Conservation (phyloP, 1,284 basidiomycete species). For the Apiotrichum mycotoxinovorans region DNA sequence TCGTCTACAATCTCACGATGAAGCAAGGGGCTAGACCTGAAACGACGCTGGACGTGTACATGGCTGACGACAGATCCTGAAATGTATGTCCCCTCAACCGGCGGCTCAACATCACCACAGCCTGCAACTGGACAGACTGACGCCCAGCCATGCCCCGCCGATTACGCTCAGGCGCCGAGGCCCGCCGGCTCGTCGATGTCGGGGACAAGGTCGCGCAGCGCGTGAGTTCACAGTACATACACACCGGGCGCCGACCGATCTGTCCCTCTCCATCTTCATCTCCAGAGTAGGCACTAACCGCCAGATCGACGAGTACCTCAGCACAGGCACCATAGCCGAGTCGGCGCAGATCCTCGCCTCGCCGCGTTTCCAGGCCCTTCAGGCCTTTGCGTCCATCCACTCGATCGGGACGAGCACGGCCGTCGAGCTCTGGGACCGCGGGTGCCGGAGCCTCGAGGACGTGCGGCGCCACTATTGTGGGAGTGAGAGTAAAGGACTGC, state of each 20-base stretch:
- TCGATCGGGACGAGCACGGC: slow-evolving; percentile 43
- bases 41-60: no score
- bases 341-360: slow-evolving; percentile 35
- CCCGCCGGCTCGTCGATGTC: slow-evolving; percentile 39
- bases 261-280: not conserved
- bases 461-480: slow-evolving; percentile 35
- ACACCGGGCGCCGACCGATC: no score
- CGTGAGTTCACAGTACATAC: slow-evolving; percentile 17
- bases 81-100: slow-evolving; percentile 23
- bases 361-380: slow-evolving; percentile 33
- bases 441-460: slow-evolving; percentile 44
- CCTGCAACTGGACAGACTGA: not conserved
- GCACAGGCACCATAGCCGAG: slow-evolving; percentile 38
- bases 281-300: not conserved
- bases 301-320: slow-evolving; percentile 48
- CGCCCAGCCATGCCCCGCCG: slow-evolving; percentile 39
- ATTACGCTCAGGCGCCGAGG: slow-evolving; percentile 44
- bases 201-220: slow-evolving; percentile 46
- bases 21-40: no score
- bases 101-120: not conserved
- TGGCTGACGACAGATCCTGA: slow-evolving; percentile 43
- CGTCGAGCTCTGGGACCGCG: slow-evolving; percentile 39
- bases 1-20: no score
- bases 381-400: slow-evolving; percentile 43
- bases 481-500: slow-evolving; percentile 15